These are phyloP conservation scores for Umbellularia californica DNA, from an alignment of 164 flowering plant genomes.

Conservation along the genomic window DNA sequence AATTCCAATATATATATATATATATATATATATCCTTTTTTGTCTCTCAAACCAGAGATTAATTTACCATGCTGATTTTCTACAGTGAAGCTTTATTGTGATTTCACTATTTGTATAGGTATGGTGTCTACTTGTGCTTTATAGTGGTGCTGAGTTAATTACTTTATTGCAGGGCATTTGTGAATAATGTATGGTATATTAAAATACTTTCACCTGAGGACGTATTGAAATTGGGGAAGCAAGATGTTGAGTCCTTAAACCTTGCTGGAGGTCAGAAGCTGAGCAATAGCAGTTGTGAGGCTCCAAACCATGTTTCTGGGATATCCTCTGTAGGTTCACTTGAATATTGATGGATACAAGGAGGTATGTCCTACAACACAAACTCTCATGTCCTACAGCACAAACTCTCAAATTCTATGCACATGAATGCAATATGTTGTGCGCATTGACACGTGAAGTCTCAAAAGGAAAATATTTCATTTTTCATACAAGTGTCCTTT, in stretches of 20 bases:
- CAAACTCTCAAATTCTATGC: no score
- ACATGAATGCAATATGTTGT: not conserved
- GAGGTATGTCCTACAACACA: constrained; percentile 11
- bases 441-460: no score
- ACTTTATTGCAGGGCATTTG: constrained; percentile 59
- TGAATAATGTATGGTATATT: constrained; percentile 79
- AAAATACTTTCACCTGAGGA: constrained; percentile 88
- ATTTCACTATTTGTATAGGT: no score
- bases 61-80: no score
- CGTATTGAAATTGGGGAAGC: constrained; percentile 56
- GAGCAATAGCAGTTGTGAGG: constrained; percentile 28
- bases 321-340: constrained; percentile 34
- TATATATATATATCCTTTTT: no score
- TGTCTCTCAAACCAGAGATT: no score
- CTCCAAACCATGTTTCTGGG: constrained; percentile 28
- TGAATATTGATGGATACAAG: constrained; percentile 26
- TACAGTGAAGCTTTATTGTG: no score
- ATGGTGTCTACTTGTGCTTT: not conserved
- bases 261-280: constrained; percentile 31
- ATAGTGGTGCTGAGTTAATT: not conserved
- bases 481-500: no score
- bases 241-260: constrained; percentile 32
- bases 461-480: no score
- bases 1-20: no score
- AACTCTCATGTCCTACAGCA: not conserved